Conservation (phyloP, 352 stramenopile genomes). For the Pythium guiyangense region DNA sequence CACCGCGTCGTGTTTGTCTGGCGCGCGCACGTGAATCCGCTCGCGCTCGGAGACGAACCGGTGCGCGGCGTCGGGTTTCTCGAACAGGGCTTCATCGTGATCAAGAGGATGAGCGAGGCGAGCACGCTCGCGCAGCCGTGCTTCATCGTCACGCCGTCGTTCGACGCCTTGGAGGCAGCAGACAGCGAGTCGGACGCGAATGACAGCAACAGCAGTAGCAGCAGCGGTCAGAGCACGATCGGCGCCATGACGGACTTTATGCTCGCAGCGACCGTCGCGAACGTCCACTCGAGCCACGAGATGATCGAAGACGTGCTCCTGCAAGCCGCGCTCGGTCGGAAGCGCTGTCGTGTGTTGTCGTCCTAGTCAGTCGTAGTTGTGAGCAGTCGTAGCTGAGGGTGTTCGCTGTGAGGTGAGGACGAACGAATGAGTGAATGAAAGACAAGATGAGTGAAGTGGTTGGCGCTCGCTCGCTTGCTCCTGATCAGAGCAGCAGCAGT, state of each 20-base stretch:
- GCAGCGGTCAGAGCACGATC: background rate
- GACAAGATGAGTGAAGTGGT: too few species aligned
- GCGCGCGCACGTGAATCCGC: slow-evolving; percentile 41
- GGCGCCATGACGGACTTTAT: slow-evolving; percentile 7
- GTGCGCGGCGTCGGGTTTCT: slow-evolving; percentile 38
- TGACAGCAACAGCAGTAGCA: too few species aligned
- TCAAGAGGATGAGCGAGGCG: slow-evolving; percentile 12
- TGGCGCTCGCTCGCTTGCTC: too few species aligned
- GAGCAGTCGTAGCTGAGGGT: too few species aligned
- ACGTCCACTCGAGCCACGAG: slow-evolving; percentile 9
- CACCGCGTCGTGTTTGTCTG: slow-evolving; percentile 53
- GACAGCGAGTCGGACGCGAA: background rate
- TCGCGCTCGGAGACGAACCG: too few species aligned
- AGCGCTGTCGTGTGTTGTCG: too few species aligned
- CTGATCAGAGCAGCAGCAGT: too few species aligned
- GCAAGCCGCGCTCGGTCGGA: background rate
- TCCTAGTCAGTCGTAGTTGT: too few species aligned
- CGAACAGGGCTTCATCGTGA: slow-evolving; percentile 53
- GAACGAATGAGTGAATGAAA: too few species aligned
- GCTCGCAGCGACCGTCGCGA: slow-evolving; percentile 1
- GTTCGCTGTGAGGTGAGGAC: too few species aligned
- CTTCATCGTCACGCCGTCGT: slow-evolving; percentile 27
- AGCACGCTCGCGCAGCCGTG: slow-evolving; percentile 24
- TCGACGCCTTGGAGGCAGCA: slow-evolving; percentile 3
- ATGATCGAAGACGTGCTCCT: slow-evolving; percentile 14